These are phyloP conservation scores for Sordariomycetes sp. DNA, from an alignment of 2,329 filamentous ascomycete genomes.

Conservation along the genomic window DNA sequence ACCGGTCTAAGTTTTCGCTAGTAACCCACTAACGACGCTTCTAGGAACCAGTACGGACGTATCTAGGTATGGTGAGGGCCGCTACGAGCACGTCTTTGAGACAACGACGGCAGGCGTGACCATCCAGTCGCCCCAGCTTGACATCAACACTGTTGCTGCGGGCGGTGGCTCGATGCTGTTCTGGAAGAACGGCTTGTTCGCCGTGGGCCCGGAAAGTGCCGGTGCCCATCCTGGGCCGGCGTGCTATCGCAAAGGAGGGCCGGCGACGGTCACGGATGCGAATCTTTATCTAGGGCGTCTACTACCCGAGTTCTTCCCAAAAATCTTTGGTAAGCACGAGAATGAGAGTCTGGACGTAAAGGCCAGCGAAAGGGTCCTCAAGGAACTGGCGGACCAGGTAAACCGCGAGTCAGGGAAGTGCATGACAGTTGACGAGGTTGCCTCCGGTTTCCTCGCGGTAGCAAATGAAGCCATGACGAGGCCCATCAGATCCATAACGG, in stretches of 20 bases:
- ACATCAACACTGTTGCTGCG: slow-evolving; percentile 91
- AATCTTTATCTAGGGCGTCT: slow-evolving; percentile 77
- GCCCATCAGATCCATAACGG: slow-evolving; percentile 79
- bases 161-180: slow-evolving; percentile 77
- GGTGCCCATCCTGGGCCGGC: slow-evolving; percentile 82
- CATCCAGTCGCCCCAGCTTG: slow-evolving; percentile 81
- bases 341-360: slow-evolving; percentile 65
- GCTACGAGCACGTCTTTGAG: slow-evolving; percentile 89
- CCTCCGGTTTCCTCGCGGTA: slow-evolving; percentile 79
- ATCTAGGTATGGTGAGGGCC: slow-evolving; percentile 70
- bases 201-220: slow-evolving; percentile 81
- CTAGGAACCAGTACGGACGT: slow-evolving; percentile 72
- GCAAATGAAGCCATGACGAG: slow-evolving; percentile 87
- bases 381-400: slow-evolving; percentile 63
- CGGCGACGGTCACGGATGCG: slow-evolving; percentile 85
- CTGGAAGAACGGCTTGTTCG: slow-evolving; percentile 80
- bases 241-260: slow-evolving; percentile 82
- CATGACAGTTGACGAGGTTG: slow-evolving; percentile 73
- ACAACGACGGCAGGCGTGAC: slow-evolving; percentile 90
- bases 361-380: slow-evolving; percentile 62
- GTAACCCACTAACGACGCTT: neutral
- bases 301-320: slow-evolving; percentile 83
- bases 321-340: slow-evolving; percentile 87
- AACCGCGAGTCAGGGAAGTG: slow-evolving; percentile 59
- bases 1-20: neutral